These are phyloP conservation scores for Dactylellina leptospora DNA, from an alignment of 2,329 filamentous ascomycete species.

Conservation along the genomic window DNA sequence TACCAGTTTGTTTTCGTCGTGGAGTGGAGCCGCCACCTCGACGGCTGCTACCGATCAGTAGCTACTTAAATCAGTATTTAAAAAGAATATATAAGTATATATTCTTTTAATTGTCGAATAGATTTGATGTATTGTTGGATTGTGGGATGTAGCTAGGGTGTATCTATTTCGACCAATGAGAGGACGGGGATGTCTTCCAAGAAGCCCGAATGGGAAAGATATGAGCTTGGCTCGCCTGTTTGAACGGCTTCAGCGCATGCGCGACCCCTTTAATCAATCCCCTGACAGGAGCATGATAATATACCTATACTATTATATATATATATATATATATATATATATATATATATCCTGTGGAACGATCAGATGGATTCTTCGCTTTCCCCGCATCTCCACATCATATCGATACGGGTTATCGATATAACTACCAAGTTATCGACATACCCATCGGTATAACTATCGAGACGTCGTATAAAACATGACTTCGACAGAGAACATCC, in stretches of 20 bases:
- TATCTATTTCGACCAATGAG: neutral
- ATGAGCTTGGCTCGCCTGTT: neutral
- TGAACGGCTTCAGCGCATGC: neutral
- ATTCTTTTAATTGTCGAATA: neutral
- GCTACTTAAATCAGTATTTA: neutral
- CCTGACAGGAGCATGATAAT: too few species aligned
- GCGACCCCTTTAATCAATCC: neutral
- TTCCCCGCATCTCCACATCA: too few species aligned
- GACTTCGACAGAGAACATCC: neutral
- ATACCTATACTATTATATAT: too few species aligned
- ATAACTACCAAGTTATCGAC: too few species aligned
- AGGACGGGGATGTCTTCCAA: neutral
- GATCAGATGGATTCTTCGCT: too few species aligned
- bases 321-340: too few species aligned
- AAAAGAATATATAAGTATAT: neutral
- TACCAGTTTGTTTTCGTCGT: neutral
- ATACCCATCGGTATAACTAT: too few species aligned
- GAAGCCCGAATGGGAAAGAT: neutral
- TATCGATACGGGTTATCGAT: too few species aligned
- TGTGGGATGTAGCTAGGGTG: neutral
- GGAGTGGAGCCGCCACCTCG: neutral
- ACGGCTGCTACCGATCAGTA: neutral
- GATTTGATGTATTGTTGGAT: neutral
- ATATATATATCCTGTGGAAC: too few species aligned
- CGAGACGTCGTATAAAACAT: neutral